Evolutionary conservation across 2,329 filamentous ascomycete species (phyloP).

Genomic region (Cladosporium austrohemisphaericum): DNA sequence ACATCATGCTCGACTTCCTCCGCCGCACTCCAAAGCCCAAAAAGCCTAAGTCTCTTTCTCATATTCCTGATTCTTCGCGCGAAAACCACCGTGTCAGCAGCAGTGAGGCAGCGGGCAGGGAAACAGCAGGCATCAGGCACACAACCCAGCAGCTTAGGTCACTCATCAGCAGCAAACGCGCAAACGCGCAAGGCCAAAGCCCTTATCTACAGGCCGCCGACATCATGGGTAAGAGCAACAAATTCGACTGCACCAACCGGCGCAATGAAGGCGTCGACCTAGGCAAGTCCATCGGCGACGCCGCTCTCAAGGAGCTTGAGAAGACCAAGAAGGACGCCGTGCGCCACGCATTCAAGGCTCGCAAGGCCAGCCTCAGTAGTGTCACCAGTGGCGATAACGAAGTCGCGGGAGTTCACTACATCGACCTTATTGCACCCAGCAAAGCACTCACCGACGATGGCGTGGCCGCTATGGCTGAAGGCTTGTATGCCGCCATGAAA

Average conservation of each 20-base stretch:
- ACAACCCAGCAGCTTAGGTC: background rate
- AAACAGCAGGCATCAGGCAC: background rate
- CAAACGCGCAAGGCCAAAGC: background rate
- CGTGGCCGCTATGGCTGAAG: conserved; percentile 40
- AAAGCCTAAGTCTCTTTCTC: too few relatives aligned
- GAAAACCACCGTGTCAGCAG: too few relatives aligned
- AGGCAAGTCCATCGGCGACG: conserved; percentile 43
- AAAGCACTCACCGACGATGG: conserved; percentile 48
- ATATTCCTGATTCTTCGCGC: too few relatives aligned
- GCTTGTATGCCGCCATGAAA: conserved; percentile 39
- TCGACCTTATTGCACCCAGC: conserved; percentile 46
- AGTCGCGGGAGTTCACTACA: conserved; percentile 16
- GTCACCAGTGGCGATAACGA: conserved; percentile 16
- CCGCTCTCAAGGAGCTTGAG: conserved; percentile 38
- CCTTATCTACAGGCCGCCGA: background rate
- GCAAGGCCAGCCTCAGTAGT: conserved; percentile 28
- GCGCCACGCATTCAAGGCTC: conserved; percentile 23
- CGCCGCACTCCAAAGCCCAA: too few relatives aligned
- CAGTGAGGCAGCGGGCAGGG: background rate
- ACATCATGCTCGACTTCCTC: too few relatives aligned
- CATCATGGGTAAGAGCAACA: conserved; percentile 33
- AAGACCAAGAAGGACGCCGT: conserved; percentile 30
- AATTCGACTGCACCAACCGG: conserved; percentile 41
- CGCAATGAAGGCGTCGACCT: conserved; percentile 45
- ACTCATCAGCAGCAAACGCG: background rate